These are phyloP conservation scores for Suaeda aralocaspica DNA, from an alignment of 148 eudicot genomes.

Conservation along the genomic window DNA sequence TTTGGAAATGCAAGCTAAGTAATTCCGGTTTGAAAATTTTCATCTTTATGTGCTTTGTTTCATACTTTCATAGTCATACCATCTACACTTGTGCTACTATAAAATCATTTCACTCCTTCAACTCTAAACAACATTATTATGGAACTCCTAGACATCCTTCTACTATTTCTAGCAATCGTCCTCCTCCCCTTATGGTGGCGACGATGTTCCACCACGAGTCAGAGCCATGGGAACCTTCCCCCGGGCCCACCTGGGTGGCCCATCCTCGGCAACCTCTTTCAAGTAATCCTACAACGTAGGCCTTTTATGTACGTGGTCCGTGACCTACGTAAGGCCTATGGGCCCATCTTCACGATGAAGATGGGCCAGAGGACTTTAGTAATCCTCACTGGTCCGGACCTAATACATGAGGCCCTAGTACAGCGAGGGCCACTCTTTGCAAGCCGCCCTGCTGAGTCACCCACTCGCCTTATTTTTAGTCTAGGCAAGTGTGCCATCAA, in stretches of 20 bases:
- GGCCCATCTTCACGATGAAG: conserved; percentile 89
- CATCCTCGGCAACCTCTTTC: conserved; percentile 71
- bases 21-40: no score
- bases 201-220: conserved; percentile 27
- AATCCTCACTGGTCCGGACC: conserved; percentile 63
- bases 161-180: conserved; percentile 32
- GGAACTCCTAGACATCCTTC: conserved; percentile 51
- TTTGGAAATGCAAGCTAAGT: no score
- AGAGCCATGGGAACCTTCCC: conserved; percentile 49
- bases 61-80: no score
- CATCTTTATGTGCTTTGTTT: no score
- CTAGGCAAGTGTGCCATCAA: conserved; percentile 92
- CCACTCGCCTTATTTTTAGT: conserved; percentile 69
- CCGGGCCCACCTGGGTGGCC: conserved; percentile 98
- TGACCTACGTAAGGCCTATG: conserved; percentile 65
- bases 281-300: conserved; percentile 69
- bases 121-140: no score
- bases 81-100: no score
- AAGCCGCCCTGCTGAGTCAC: conserved; percentile 77
- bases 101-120: no score
- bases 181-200: conserved; percentile 62
- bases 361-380: conserved; percentile 91
- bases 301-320: conserved; percentile 67
- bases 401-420: conserved; percentile 88
- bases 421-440: conserved; percentile 67